A percentile compares a stretch with the other conserved stretches of the same genome.
These are phyloP conservation scores for Kodamaea derodonti DNA, from an alignment of 1,139 yeast genomes.

Conservation along the genomic window DNA sequence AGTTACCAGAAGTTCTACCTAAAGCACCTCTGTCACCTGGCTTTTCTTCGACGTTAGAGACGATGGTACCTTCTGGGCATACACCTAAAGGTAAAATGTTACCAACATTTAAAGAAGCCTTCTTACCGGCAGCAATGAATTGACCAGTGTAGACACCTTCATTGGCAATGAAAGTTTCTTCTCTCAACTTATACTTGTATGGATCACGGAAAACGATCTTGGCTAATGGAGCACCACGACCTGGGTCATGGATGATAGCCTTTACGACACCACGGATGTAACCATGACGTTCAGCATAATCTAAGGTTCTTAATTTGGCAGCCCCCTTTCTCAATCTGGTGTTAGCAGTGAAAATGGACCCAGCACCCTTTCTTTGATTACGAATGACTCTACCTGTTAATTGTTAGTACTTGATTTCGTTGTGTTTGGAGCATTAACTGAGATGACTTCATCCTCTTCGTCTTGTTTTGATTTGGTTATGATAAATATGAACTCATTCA, in stretches of 20 bases:
- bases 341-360: constrained; percentile 99
- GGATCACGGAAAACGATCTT: constrained; percentile 98
- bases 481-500: not conserved
- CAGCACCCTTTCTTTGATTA: constrained; percentile 99
- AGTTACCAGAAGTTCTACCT: constrained; percentile 99
- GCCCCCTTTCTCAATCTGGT: constrained; percentile 99
- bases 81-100: constrained; percentile 95
- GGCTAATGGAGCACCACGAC: constrained; percentile 99
- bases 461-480: not conserved
- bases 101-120: constrained; percentile 96
- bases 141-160: constrained; percentile 99
- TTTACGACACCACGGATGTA: constrained; percentile 98
- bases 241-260: constrained; percentile 98
- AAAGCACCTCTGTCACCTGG: constrained; percentile 99
- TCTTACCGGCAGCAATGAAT: constrained; percentile 98
- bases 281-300: constrained; percentile 99
- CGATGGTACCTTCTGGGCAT: constrained; percentile 99
- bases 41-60: constrained; percentile 97
- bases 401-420: constrained; percentile 14
- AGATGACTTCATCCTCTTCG: not conserved
- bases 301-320: constrained; percentile 99
- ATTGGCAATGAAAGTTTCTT: constrained; percentile 98
- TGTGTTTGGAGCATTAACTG: too few relatives aligned
- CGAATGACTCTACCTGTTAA: constrained; percentile 98
- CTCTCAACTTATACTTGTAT: constrained; percentile 96